Conservation (phyloP, 805 yeast genomes). For the Saccharomycopsis fermentans region DNA sequence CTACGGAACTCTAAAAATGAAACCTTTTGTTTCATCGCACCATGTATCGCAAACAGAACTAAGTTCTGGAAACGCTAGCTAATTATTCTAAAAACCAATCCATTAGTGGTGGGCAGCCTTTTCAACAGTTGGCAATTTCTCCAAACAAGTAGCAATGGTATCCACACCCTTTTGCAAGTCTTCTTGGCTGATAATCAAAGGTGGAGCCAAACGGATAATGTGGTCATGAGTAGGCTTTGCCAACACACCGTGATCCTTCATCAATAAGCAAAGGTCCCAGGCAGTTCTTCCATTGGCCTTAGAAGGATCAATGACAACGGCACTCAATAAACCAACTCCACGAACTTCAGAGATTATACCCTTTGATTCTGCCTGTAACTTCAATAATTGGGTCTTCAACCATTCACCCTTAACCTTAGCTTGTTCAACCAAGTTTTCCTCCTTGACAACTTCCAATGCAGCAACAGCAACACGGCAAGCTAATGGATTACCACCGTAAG, state of each 20-base stretch:
- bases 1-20: too few relatives aligned
- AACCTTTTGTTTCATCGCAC: too few relatives aligned
- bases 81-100: too few relatives aligned
- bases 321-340: slow-evolving; percentile 81
- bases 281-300: slow-evolving; percentile 86
- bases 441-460: slow-evolving; percentile 80
- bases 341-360: slow-evolving; percentile 57
- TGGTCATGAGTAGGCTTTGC: slow-evolving; percentile 97
- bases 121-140: slow-evolving; percentile 41
- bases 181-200: slow-evolving; percentile 80
- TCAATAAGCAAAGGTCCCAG: slow-evolving; percentile 87
- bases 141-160: slow-evolving; percentile 52
- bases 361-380: slow-evolving; percentile 40
- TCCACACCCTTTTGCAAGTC: slow-evolving; percentile 77
- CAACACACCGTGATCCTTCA: slow-evolving; percentile 81
- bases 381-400: slow-evolving; percentile 48
- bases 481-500: slow-evolving; percentile 96
- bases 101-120: slow-evolving; percentile 33
- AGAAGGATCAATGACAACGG: slow-evolving; percentile 79
- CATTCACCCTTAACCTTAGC: slow-evolving; percentile 61
- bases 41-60: too few relatives aligned
- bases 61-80: too few relatives aligned
- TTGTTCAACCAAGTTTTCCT: slow-evolving; percentile 77
- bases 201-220: slow-evolving; percentile 93
- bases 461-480: slow-evolving; percentile 91